A percentile compares a stretch with the other conserved stretches of the same genome.
phyloP scores from a whole-genome alignment of 176 grass and related monocot species.

The Oryza nivara region DNA sequence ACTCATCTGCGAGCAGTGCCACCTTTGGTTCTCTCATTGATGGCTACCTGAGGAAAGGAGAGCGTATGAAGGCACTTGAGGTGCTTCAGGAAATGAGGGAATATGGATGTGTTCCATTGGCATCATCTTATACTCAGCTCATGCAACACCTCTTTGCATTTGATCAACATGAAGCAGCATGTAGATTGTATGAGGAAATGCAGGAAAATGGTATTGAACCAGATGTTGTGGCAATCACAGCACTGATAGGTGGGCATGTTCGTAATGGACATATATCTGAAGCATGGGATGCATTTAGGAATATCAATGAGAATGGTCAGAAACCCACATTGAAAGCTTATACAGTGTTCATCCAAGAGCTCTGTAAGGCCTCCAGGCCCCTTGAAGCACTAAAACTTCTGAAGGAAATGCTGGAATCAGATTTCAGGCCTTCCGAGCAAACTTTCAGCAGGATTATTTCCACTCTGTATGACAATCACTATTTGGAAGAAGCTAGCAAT shows the following conservation, averaged over 20 bases:
- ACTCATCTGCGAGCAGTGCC: constrained; percentile 36
- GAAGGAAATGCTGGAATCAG: constrained; percentile 56
- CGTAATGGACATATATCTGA: constrained; percentile 59
- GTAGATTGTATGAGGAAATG: constrained; percentile 72
- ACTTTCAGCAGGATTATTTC: constrained; percentile 52
- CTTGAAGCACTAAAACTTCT: constrained; percentile 68
- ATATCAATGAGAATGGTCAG: constrained; percentile 54
- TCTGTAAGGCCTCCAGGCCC: constrained; percentile 72
- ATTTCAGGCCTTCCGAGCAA: constrained; percentile 54
- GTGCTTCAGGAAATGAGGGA: constrained; percentile 64
- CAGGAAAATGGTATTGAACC: constrained; percentile 54
- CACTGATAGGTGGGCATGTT: constrained; percentile 67
- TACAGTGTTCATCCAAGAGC: constrained; percentile 75
- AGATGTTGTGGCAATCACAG: constrained; percentile 63
- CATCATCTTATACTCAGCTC: constrained; percentile 79
- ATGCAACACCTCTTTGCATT: constrained; percentile 71
- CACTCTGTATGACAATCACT: constrained; percentile 50
- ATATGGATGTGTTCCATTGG: constrained; percentile 47
- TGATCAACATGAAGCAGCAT: constrained; percentile 60
- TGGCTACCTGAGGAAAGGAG: constrained; percentile 66
- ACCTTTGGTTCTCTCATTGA: constrained; percentile 59
- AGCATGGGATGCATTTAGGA: constrained; percentile 63
- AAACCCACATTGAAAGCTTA: constrained; percentile 71
- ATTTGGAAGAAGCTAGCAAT: constrained; percentile 55
- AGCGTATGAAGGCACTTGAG: constrained; percentile 55